Evolutionary conservation across 164 flowering plant species (phyloP), one percentile per base, ranked within the genome.

Genomic region (Magnolia kwangsiensis): DNA sequence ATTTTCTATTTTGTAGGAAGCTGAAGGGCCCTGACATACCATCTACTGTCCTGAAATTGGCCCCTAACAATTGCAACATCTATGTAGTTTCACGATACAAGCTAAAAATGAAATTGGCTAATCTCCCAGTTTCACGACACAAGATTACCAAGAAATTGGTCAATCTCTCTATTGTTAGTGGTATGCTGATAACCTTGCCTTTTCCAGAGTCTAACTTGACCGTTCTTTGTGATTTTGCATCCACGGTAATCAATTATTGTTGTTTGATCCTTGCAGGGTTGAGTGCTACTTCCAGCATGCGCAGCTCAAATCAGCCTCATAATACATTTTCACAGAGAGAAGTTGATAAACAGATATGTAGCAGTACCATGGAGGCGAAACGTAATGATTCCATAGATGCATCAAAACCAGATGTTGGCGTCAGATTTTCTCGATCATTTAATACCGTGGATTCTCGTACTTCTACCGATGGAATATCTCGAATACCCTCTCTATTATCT

Each of bases 11-110:
- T 77, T 70, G n/a, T 72, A 90, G 96, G 91, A 92, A 84, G 81
- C 75, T 77, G 14, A 90, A 83, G 82, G 90, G 89, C 21, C 80
- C 83, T 20, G 87, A 80, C 69, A 80, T 92, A 69, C 90, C 96
- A 63, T 76, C 86, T 63, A 81, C 76, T 49, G 82, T 94, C 58
- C 79, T 89, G 69, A 87, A 83, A 77, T 71, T 73, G 80, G 88
- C 91, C 66, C 88, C 91, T 29, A 79, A 70, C n/a, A 83, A 81
- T n/a, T 92, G 92, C 77, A 82, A 86, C 81, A 76, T 92, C 21
- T 88, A 87, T 78, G 83, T 92, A 69, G 82, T 92, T 63, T 86
- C 89, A 51, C 86, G 72, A 76, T 58, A 76, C 27, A 85, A 75
- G 74, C 21, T 89, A 74, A 79, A 83, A 71, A 80, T 80, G 75